phyloP scores from a whole-genome alignment of 2,329 filamentous ascomycete species.

The Plenodomus biglobosus region DNA sequence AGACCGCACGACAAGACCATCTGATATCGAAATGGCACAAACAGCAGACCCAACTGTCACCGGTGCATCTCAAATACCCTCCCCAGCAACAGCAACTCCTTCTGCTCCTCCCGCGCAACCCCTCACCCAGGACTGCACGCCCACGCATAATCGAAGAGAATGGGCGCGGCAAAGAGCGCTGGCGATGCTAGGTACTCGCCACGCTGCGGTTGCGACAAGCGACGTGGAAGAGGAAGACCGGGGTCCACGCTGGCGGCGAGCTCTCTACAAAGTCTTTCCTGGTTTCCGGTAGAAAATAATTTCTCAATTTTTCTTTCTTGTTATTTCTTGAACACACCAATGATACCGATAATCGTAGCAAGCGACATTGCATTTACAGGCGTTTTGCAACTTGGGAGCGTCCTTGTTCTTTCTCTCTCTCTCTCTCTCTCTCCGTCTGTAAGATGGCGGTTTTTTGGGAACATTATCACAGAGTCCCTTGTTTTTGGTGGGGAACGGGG shows the following conservation, averaged over 20 bases:
- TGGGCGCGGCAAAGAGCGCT: conserved; percentile 51
- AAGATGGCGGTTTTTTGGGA: too few species aligned
- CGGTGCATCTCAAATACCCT: background rate
- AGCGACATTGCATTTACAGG: too few species aligned
- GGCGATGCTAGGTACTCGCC: conserved; percentile 45
- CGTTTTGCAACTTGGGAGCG: too few species aligned
- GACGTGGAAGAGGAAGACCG: conserved; percentile 28
- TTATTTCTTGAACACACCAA: too few species aligned
- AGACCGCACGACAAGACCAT: conserved; percentile 16
- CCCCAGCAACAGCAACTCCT: background rate
- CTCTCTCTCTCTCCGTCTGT: too few species aligned
- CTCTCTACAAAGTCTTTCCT: conserved; percentile 39
- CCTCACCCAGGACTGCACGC: conserved; percentile 11
- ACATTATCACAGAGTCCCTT: too few species aligned
- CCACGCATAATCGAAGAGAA: conserved; percentile 42
- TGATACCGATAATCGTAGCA: too few species aligned
- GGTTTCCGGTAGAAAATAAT: conserved; percentile 33
- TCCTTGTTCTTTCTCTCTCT: too few species aligned
- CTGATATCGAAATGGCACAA: conserved; percentile 38
- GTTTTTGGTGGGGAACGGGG: too few species aligned
- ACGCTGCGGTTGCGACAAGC: conserved; percentile 20
- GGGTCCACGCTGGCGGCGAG: conserved; percentile 29
- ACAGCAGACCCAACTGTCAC: conserved; percentile 2
- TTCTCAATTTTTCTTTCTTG: too few species aligned
- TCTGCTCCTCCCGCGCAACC: conserved; percentile 4